phyloP scores from a whole-genome alignment of 805 yeast species.

The Starmera amethionina region DNA sequence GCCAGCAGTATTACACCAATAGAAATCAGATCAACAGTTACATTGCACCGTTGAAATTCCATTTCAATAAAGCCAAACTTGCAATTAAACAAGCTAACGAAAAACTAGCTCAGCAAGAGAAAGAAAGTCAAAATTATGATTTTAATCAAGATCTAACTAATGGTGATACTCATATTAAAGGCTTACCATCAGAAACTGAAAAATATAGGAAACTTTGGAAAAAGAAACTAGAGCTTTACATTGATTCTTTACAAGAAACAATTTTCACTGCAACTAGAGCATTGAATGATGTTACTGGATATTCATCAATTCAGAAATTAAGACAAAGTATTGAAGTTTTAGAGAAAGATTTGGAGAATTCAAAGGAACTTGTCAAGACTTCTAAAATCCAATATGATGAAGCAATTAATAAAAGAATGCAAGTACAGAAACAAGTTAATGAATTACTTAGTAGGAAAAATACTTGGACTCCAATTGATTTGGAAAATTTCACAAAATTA shows the following conservation, averaged over 20 bases:
- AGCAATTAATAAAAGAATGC: slow-evolving; percentile 55
- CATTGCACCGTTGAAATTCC: slow-evolving; percentile 10
- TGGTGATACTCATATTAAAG: slow-evolving; percentile 19
- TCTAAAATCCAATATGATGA: slow-evolving; percentile 44
- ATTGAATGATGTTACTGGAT: slow-evolving; percentile 88
- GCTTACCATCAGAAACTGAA: slow-evolving; percentile 38
- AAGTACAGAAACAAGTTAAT: slow-evolving; percentile 76
- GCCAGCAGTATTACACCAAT: slow-evolving; percentile 8
- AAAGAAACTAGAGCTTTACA: slow-evolving; percentile 35
- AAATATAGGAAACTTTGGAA: slow-evolving; percentile 29
- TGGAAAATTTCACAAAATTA: slow-evolving; percentile 74
- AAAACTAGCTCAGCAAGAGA: slow-evolving; percentile 26
- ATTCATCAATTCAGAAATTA: slow-evolving; percentile 65
- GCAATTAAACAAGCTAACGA: slow-evolving; percentile 28
- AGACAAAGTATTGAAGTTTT: slow-evolving; percentile 46
- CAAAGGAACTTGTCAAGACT: slow-evolving; percentile 36
- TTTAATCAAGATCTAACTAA: slow-evolving; percentile 27
- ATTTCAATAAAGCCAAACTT: slow-evolving; percentile 19
- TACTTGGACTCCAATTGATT: slow-evolving; percentile 68
- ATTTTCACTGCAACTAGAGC: slow-evolving; percentile 53
- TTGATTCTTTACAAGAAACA: slow-evolving; percentile 47
- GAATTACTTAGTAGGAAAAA: slow-evolving; percentile 80
- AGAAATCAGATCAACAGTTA: slow-evolving; percentile 6
- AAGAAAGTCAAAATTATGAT: slow-evolving; percentile 23
- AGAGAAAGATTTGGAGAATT: slow-evolving; percentile 41